Percentiles rank a stretch among this genome's conserved stretches.
Evolutionary conservation across 2,329 filamentous ascomycete genomes (phyloP).

Genomic region (Clonostachys sp.): DNA sequence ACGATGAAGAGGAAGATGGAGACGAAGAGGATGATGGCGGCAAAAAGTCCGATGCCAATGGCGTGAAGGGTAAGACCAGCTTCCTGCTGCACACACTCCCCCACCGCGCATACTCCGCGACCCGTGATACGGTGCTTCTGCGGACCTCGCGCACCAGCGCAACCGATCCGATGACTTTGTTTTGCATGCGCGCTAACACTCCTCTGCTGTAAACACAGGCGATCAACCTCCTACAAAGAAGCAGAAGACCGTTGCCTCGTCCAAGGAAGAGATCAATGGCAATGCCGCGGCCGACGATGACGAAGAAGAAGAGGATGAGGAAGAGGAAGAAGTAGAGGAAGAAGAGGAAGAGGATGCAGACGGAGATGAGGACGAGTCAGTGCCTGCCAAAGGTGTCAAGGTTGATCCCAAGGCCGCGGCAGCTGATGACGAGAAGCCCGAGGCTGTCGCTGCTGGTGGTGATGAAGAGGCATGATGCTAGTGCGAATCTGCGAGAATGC

Average conservation of each 20-base stretch:
- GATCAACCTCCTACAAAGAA: slow-evolving; percentile 45
- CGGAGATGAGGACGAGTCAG: slow-evolving; percentile 15
- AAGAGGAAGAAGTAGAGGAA: slow-evolving; percentile 19
- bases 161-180: neutral
- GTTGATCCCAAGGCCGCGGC: slow-evolving; percentile 12
- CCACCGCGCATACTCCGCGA: no score
- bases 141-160: neutral
- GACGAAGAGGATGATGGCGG: slow-evolving; percentile 26
- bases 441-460: slow-evolving; percentile 11
- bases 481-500: no score
- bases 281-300: slow-evolving; percentile 25
- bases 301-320: slow-evolving; percentile 25
- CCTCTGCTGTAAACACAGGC: slow-evolving; percentile 11
- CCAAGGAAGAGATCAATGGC: slow-evolving; percentile 23
- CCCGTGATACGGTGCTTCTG: no score
- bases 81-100: no score
- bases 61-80: slow-evolving; percentile 21
- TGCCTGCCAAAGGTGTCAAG: slow-evolving; percentile 12
- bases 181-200: slow-evolving; percentile 4
- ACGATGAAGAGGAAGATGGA: slow-evolving; percentile 32
- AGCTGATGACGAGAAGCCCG: slow-evolving; percentile 8
- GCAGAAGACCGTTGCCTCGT: slow-evolving; percentile 35
- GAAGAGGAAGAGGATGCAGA: slow-evolving; percentile 27
- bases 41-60: slow-evolving; percentile 22
- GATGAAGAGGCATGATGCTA: slow-evolving; percentile 3